Percentiles rank a stretch among this genome's conserved stretches.
Conservation (phyloP, 768 basidiomycete genomes). For the Leccinum fibrillosum region DNA sequence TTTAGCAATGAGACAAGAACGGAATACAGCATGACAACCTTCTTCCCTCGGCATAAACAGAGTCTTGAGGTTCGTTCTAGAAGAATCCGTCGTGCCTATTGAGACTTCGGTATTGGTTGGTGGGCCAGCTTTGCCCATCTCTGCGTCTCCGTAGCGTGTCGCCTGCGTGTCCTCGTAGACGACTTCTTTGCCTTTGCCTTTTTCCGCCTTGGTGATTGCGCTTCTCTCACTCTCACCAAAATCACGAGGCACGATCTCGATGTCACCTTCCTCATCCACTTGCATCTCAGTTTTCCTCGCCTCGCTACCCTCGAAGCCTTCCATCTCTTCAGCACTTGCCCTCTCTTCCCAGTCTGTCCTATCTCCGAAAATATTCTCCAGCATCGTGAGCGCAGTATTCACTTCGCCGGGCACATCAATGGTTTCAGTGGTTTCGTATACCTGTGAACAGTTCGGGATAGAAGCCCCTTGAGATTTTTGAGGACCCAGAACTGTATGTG, state of each 20-base stretch:
- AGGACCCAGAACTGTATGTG: not conserved
- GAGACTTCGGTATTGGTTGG: not conserved
- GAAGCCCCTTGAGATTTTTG: not conserved
- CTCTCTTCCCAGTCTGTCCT: constrained; percentile 56
- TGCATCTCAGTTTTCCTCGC: not conserved
- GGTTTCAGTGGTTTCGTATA: not conserved
- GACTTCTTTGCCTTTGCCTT: constrained; percentile 31
- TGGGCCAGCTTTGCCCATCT: constrained; percentile 8
- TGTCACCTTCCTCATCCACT: constrained; percentile 25
- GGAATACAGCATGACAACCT: constrained; percentile 36
- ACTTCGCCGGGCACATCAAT: constrained; percentile 14
- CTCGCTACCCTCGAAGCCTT: constrained; percentile 29
- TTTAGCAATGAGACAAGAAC: not conserved
- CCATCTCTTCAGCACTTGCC: constrained; percentile 58
- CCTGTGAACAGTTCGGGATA: not conserved
- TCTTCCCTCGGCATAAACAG: constrained; percentile 70
- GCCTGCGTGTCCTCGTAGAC: constrained; percentile 1
- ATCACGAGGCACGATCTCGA: constrained; percentile 18
- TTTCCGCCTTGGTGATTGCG: not conserved
- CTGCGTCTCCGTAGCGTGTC: constrained; percentile 5
- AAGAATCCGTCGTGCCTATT: not conserved
- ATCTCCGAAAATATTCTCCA: constrained; percentile 52
- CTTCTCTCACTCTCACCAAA: not conserved
- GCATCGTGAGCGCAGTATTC: constrained; percentile 29
- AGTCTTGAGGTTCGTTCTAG: constrained; percentile 55